Conservation (phyloP, 257 asterid species). For the Solanum bukasovii region DNA sequence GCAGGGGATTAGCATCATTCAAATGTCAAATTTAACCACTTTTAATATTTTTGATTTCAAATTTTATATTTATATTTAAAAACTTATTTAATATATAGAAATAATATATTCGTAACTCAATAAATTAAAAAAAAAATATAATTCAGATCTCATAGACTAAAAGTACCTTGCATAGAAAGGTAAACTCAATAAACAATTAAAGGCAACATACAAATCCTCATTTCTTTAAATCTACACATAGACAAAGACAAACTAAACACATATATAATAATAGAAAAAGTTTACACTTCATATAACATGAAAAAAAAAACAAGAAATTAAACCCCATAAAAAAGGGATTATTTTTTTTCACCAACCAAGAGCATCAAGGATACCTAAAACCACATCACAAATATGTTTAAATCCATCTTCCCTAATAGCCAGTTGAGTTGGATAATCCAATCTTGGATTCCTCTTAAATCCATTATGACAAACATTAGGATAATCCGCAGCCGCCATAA, state of each 20-base stretch:
- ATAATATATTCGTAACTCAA: too few relatives aligned
- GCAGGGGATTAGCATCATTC: too few relatives aligned
- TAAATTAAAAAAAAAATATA: too few relatives aligned
- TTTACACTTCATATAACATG: neutral
- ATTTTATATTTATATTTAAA: too few relatives aligned
- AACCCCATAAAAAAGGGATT: neutral
- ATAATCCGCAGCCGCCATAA: constrained; percentile 81
- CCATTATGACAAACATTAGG: constrained; percentile 60
- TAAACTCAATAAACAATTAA: neutral
- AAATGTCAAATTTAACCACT: too few relatives aligned
- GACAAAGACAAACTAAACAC: neutral
- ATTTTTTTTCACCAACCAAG: constrained; percentile 16
- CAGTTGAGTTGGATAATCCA: constrained; percentile 50
- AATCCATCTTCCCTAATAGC: constrained; percentile 55
- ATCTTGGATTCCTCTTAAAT: constrained; percentile 31
- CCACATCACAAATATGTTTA: constrained; percentile 70
- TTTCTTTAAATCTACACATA: too few relatives aligned
- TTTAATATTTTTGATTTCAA: too few relatives aligned
- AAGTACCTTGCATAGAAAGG: too few relatives aligned
- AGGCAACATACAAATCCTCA: neutral
- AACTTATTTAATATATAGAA: too few relatives aligned
- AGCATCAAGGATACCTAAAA: constrained; percentile 53
- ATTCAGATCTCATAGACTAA: too few relatives aligned
- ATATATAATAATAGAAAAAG: neutral
- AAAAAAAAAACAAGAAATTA: neutral